These are phyloP conservation scores for Citrus australasica DNA, from an alignment of 345 rosid species.

Conservation along the genomic window DNA sequence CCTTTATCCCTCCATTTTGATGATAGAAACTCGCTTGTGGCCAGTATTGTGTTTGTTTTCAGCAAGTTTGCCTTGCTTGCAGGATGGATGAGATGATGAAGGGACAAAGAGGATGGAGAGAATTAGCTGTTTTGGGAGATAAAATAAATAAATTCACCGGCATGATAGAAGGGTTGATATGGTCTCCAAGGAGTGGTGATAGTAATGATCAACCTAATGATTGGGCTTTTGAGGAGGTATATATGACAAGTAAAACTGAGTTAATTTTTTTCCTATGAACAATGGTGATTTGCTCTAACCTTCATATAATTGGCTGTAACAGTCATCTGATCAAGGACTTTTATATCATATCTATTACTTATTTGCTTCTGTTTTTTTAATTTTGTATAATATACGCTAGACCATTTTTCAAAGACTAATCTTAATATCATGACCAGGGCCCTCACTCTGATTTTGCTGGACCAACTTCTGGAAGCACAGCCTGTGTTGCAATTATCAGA, in stretches of 20 bases:
- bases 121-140: constrained; percentile 80
- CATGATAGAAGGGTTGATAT: constrained; percentile 89
- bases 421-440: constrained; percentile 45
- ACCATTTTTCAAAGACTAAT: neutral
- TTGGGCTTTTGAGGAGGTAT: constrained; percentile 79
- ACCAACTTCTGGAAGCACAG: constrained; percentile 86
- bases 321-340: neutral
- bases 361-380: neutral
- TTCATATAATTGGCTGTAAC: neutral
- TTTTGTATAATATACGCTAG: neutral
- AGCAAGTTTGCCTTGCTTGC: constrained; percentile 19
- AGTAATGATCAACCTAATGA: constrained; percentile 35
- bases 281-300: neutral
- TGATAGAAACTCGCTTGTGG: neutral
- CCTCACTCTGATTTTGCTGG: constrained; percentile 96
- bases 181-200: constrained; percentile 82
- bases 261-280: neutral
- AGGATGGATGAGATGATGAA: constrained; percentile 99
- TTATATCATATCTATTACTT: neutral
- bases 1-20: neutral
- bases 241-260: neutral
- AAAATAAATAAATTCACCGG: constrained; percentile 82
- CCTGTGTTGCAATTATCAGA: constrained; percentile 80
- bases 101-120: constrained; percentile 97
- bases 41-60: neutral